Evolutionary conservation across 1,284 basidiomycete species (phyloP).

Genomic region (Puccinia horiana): DNA sequence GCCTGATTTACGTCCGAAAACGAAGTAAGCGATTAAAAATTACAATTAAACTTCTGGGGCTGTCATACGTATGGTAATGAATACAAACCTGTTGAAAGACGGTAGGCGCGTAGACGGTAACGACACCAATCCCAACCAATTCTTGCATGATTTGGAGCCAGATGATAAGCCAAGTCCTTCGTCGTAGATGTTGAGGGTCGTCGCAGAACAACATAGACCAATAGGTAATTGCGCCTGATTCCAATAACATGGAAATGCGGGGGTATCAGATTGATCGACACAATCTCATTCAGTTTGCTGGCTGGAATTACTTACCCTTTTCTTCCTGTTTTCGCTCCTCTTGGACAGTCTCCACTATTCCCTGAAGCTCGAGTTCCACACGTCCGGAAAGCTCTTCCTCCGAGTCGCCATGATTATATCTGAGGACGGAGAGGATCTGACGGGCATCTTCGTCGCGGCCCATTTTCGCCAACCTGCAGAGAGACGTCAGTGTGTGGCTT

Average conservation of each 20-base stretch:
- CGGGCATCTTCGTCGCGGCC: conserved; percentile 55
- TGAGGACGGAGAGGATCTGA: conserved; percentile 52
- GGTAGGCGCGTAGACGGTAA: conserved; percentile 53
- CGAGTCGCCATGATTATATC: conserved; percentile 38
- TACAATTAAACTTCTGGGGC: conserved; percentile 37
- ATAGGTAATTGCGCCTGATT: conserved; percentile 51
- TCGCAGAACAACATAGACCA: conserved; percentile 53
- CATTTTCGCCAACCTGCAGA: conserved; percentile 52
- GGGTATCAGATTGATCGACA: background rate
- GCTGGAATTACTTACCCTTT: background rate
- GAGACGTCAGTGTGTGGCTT: background rate
- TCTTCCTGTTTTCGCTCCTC: conserved; percentile 50
- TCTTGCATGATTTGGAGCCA: conserved; percentile 58
- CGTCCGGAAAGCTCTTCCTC: conserved; percentile 41
- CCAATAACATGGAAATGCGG: background rate
- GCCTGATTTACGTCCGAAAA: conserved; percentile 48
- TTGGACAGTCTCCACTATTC: conserved; percentile 54
- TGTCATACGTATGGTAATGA: conserved; percentile 22
- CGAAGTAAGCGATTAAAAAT: background rate
- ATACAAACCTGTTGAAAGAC: conserved; percentile 46
- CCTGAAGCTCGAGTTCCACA: conserved; percentile 51
- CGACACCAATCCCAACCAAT: conserved; percentile 55
- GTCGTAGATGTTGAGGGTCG: conserved; percentile 52
- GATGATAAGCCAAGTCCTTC: conserved; percentile 51
- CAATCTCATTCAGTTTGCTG: background rate